Base-by-base conservation (phyloP, 257 asterid genomes). In the Solanum sitiens region DNA sequence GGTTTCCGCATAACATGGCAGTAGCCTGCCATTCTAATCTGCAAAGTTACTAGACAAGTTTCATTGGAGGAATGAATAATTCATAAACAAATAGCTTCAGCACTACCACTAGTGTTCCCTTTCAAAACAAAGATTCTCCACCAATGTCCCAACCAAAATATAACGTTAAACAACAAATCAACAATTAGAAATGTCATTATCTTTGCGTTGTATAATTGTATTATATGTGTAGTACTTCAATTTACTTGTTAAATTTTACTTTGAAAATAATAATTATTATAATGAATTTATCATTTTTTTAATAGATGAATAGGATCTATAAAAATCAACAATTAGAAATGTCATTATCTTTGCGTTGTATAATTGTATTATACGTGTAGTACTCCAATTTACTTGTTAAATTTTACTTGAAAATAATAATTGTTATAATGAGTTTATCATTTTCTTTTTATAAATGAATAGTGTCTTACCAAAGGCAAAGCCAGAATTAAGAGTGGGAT, bases 1-100 rank as follows among this genome's bases (percentile, higher is more conserved):
- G 35, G 47, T 65, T 39, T 88, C 87, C 87, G 86, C 73, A 82
- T 68, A 91, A 86, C 89, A 89, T 50, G 90, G 88, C 75, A 75
- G 87, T 89, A 87, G 88, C 85, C 90, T 89, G 87, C 87, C 85
- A 67, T 86, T 39, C 73, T 32, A 63, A 61, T 71, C 83, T 86
- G 88, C 61, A 50, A 87, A 91, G 77, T 30, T 23, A 39, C 83
- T 23, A 75, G 53, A 75, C 21, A 75, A 39, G 53, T 75, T 39
- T 12, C 15, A 23, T 21, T 75, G 70, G 30, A 23, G 70, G 6
- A 5, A 5, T 44, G 82, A 39, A 74, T 74, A 37, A 33, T 86
- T 61, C 65, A 85, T 74, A 74, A 74, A 39, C 18, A 21, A 74
- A 11, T 37, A 16, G 18, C 61, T 42, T 65, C 37, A 35, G 1